phyloP scores from a whole-genome alignment of 106 monocot genomes.

The Dioscorea zingiberensis region DNA sequence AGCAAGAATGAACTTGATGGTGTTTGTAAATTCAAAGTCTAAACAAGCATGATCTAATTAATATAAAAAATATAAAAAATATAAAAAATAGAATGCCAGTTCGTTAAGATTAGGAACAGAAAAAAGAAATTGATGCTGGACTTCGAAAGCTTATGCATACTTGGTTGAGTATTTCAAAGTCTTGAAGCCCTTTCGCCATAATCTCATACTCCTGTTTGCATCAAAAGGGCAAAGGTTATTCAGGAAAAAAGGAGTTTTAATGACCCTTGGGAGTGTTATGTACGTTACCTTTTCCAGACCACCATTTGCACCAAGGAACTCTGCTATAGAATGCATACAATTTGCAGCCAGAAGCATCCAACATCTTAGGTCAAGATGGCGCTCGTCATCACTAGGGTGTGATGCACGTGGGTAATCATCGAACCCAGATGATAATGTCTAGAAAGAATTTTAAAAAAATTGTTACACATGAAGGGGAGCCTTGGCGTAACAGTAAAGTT shows the following conservation, averaged over 20 bases:
- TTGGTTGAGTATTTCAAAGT: conserved; percentile 81
- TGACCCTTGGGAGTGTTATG: neutral
- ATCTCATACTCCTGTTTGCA: conserved; percentile 45
- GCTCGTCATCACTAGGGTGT: conserved; percentile 87
- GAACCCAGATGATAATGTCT: conserved; percentile 88
- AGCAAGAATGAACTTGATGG: too few relatives aligned
- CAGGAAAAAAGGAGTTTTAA: conserved; percentile 1
- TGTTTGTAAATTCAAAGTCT: too few relatives aligned
- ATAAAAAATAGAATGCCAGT: too few relatives aligned
- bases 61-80: too few relatives aligned
- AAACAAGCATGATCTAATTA: too few relatives aligned
- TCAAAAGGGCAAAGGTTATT: neutral
- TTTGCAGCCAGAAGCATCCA: conserved; percentile 97
- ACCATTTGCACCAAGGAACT: conserved; percentile 33
- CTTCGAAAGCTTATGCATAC: conserved; percentile 19
- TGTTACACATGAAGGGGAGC: too few relatives aligned
- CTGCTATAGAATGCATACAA: conserved; percentile 75
- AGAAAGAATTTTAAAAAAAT: conserved; percentile 2
- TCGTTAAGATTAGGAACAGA: too few relatives aligned
- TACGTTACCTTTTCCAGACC: conserved; percentile 39
- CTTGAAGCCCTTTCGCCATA: conserved; percentile 58
- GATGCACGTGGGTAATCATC: conserved; percentile 99
- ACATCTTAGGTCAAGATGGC: conserved; percentile 85
- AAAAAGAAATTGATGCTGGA: too few relatives aligned
- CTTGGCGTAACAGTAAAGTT: too few relatives aligned